phyloP scores from a whole-genome alignment of 768 basidiomycete species.

The Ephemerocybe angulata region DNA sequence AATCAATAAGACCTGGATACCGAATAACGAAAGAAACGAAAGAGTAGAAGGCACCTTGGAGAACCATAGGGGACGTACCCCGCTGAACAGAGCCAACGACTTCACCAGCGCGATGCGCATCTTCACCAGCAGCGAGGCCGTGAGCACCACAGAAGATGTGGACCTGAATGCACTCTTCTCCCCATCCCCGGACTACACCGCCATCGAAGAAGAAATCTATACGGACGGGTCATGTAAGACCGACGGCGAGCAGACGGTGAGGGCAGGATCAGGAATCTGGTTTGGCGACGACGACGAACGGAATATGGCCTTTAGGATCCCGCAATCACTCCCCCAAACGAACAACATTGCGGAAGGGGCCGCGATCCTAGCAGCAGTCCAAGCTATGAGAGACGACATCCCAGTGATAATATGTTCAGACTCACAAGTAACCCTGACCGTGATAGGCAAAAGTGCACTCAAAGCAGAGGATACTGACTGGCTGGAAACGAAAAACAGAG shows the following conservation, averaged over 20 bases:
- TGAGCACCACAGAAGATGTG: too few species aligned
- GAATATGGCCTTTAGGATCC: conserved; percentile 15
- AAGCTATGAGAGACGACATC: not conserved
- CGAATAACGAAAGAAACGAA: too few species aligned
- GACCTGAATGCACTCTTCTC: too few species aligned
- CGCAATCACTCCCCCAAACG: not conserved
- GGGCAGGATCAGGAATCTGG: conserved; percentile 20
- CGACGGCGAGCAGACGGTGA: not conserved
- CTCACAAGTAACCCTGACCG: conserved; percentile 15
- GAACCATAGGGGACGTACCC: too few species aligned
- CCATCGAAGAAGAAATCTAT: too few species aligned
- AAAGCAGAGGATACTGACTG: conserved; percentile 16
- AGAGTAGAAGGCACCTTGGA: too few species aligned
- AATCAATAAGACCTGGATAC: too few species aligned
- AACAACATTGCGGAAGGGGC: conserved; percentile 19
- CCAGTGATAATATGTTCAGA: conserved; percentile 12
- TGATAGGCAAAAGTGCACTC: conserved; percentile 6
- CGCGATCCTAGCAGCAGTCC: conserved; percentile 14
- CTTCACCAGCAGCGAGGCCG: too few species aligned
- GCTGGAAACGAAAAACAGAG: not conserved
- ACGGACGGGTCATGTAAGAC: conserved; percentile 10
- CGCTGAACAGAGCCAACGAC: too few species aligned
- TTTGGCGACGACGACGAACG: conserved; percentile 1
- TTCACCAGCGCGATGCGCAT: too few species aligned
- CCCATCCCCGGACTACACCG: too few species aligned